phyloP scores from a whole-genome alignment of 257 asterid genomes.

The Nicotiana noctiflora region DNA sequence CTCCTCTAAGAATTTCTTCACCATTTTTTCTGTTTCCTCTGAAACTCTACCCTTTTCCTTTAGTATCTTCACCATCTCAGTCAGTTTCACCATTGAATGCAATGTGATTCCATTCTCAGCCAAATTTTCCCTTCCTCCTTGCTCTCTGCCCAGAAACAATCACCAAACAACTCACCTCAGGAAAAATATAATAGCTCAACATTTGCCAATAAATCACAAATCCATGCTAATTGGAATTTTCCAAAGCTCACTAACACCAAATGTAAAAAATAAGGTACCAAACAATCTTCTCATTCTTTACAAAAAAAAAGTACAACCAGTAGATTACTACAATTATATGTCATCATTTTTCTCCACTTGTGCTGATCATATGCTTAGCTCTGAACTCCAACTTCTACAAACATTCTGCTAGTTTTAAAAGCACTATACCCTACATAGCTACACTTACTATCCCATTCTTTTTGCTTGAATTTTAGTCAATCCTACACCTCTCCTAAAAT shows the following conservation, averaged over 20 bases:
- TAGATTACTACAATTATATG: not conserved
- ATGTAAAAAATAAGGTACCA: not conserved
- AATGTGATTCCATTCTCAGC: constrained; percentile 78
- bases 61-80: constrained; percentile 81
- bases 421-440: not conserved
- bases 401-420: not conserved
- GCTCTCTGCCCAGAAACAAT: constrained; percentile 56
- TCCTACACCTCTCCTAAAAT: too few relatives aligned
- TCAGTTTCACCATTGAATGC: constrained; percentile 86
- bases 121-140: constrained; percentile 93
- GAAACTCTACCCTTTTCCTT: constrained; percentile 86
- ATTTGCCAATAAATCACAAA: not conserved
- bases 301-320: not conserved
- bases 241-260: not conserved
- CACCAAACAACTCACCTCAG: constrained; percentile 7
- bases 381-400: not conserved
- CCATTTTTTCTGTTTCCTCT: constrained; percentile 83
- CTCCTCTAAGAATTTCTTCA: constrained; percentile 69
- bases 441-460: not conserved
- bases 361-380: not conserved
- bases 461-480: too few relatives aligned
- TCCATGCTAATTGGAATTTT: not conserved
- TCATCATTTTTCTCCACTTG: not conserved
- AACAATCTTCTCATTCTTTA: not conserved
- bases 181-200: not conserved